Conservation (phyloP, 2,329 filamentous ascomycete species). For the Beauveria sp. region DNA sequence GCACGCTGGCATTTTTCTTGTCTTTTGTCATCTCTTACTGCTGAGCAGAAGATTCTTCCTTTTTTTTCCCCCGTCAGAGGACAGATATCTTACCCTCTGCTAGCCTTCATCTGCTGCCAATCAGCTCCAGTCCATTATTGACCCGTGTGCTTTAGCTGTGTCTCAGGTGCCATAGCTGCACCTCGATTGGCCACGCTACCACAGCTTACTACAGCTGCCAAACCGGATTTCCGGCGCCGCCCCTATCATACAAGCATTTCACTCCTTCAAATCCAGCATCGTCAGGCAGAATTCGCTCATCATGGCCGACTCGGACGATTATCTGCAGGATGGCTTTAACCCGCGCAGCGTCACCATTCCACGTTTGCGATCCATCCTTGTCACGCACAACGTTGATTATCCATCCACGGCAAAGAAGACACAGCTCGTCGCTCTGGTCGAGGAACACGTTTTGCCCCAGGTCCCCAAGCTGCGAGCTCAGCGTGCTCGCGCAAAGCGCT, state of each 20-base stretch:
- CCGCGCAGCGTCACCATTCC: slow-evolving; percentile 77
- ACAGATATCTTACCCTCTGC: neutral
- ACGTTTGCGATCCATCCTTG: slow-evolving; percentile 80
- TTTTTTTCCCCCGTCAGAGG: neutral
- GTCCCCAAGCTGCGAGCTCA: slow-evolving; percentile 68
- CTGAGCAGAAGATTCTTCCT: neutral
- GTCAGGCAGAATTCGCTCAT: slow-evolving; percentile 11
- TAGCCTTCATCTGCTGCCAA: neutral
- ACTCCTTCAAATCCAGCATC: neutral
- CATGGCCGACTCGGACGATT: slow-evolving; percentile 68
- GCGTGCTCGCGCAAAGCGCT: slow-evolving; percentile 72
- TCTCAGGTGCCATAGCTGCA: slow-evolving; percentile 3
- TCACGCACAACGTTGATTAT: slow-evolving; percentile 80
- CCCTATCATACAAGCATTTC: neutral
- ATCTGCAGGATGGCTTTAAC: slow-evolving; percentile 83
- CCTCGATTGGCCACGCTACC: neutral
- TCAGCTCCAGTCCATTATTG: neutral
- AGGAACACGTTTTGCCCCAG: slow-evolving; percentile 68
- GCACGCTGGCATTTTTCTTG: neutral
- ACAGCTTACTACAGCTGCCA: neutral
- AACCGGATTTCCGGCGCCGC: neutral
- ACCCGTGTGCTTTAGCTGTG: slow-evolving; percentile 9
- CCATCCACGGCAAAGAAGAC: slow-evolving; percentile 86
- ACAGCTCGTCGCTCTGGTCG: slow-evolving; percentile 78
- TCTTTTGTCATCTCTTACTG: neutral